A percentile compares a stretch with the other conserved stretches of the same genome.
Conservation (phyloP, 192 early-diverging fungal species). For the Podila minutissima region DNA sequence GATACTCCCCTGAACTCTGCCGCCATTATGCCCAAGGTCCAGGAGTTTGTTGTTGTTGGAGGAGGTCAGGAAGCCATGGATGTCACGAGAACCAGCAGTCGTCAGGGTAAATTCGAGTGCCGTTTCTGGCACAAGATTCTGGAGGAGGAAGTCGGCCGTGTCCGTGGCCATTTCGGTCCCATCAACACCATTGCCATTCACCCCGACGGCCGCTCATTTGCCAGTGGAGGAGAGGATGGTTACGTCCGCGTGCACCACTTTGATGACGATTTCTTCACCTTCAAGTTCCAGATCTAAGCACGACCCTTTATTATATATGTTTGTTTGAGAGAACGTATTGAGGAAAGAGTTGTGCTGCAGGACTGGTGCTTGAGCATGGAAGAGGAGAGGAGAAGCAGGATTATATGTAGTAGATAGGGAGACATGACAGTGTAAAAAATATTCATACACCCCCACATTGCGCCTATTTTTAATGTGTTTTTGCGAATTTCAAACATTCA, state of each 20-base stretch:
- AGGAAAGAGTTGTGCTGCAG: background rate
- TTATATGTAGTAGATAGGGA: background rate
- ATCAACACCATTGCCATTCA: conserved; percentile 99
- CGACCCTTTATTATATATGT: background rate
- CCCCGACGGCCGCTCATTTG: conserved; percentile 93
- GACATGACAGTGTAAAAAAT: too few relatives aligned
- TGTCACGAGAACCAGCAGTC: conserved; percentile 90
- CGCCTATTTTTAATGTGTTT: too few relatives aligned
- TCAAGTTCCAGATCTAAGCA: conserved; percentile 75
- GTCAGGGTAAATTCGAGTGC: conserved; percentile 97
- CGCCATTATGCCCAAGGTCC: conserved; percentile 82
- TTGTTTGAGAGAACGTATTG: background rate
- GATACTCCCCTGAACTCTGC: conserved; percentile 95
- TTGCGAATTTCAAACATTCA: too few relatives aligned
- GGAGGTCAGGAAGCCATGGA: conserved; percentile 99
- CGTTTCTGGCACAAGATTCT: conserved; percentile 98
- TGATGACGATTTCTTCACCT: conserved; percentile 95
- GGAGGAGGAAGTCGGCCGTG: conserved; percentile 96
- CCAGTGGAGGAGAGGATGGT: conserved; percentile 98
- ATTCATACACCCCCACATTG: too few relatives aligned
- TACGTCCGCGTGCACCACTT: conserved; percentile 97
- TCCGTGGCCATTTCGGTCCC: conserved; percentile 99
- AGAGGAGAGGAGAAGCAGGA: background rate
- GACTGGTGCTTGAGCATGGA: background rate
- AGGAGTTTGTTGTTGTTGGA: conserved; percentile 88